Conservation (phyloP, 495 filamentous ascomycete genomes). For the Neurospora africana region DNA sequence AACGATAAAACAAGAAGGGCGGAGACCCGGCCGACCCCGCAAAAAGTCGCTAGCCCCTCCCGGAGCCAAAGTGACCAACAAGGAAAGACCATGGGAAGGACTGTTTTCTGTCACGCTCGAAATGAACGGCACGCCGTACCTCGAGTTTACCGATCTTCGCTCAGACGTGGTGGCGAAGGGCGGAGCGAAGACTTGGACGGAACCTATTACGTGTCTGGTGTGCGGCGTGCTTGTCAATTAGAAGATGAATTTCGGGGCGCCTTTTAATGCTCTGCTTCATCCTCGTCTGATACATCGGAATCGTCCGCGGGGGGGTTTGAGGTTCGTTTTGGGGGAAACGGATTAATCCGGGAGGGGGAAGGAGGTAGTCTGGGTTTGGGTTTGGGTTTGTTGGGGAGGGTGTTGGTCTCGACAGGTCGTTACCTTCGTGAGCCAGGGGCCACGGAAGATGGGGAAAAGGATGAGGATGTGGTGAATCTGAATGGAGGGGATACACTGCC, state of each 20-base stretch:
- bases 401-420: too few relatives aligned
- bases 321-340: not conserved
- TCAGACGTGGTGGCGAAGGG: slow-evolving; percentile 21
- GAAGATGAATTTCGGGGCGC: not conserved
- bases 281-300: not conserved
- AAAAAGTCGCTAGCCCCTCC: slow-evolving; percentile 1
- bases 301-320: not conserved
- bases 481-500: not conserved
- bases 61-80: slow-evolving; percentile 7
- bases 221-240: slow-evolving; percentile 30
- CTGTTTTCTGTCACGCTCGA: slow-evolving; percentile 31
- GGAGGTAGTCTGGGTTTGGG: not conserved
- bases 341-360: not conserved
- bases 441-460: too few relatives aligned
- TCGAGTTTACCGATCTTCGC: slow-evolving; percentile 35
- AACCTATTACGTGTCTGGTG: slow-evolving; percentile 32
- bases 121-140: slow-evolving; percentile 24
- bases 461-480: too few relatives aligned
- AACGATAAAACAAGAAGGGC: not conserved
- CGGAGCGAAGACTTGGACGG: slow-evolving; percentile 37
- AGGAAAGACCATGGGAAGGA: slow-evolving; percentile 30
- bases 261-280: not conserved
- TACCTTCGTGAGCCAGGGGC: too few relatives aligned
- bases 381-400: too few relatives aligned
- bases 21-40: slow-evolving; percentile 15